Conservation (phyloP, 2,329 filamentous ascomycete genomes). For the Ceratocystis ficicola region DNA sequence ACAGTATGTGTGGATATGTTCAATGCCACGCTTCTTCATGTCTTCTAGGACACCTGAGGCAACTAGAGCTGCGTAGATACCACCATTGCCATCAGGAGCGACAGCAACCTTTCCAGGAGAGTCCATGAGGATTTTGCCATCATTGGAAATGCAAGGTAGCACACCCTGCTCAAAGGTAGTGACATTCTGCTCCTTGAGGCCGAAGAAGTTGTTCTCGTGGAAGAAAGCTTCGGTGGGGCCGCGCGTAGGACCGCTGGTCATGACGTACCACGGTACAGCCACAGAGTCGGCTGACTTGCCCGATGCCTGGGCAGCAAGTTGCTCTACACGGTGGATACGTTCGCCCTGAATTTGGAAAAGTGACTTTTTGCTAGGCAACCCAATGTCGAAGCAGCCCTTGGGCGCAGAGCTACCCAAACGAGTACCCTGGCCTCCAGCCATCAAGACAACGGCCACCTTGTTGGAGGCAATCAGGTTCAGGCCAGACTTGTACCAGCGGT, state of each 20-base stretch:
- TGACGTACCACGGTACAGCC: constrained; percentile 93
- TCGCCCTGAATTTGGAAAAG: constrained; percentile 97
- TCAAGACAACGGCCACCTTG: constrained; percentile 75
- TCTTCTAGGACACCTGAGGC: constrained; percentile 69
- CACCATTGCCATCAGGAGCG: constrained; percentile 92
- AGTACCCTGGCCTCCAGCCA: constrained; percentile 95
- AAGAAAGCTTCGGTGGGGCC: constrained; percentile 91
- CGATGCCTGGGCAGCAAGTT: constrained; percentile 61
- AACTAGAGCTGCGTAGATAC: constrained; percentile 85
- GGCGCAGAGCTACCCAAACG: constrained; percentile 86
- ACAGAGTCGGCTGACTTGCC: constrained; percentile 38
- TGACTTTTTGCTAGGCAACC: constrained; percentile 81
- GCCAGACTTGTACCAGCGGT: constrained; percentile 72
- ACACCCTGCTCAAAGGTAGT: constrained; percentile 94
- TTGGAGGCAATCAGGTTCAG: constrained; percentile 69
- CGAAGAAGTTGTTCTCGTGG: constrained; percentile 79
- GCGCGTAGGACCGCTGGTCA: constrained; percentile 93
- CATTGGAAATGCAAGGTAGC: constrained; percentile 90
- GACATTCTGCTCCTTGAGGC: constrained; percentile 72
- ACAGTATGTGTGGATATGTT: constrained; percentile 96
- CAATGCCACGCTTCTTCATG: constrained; percentile 76
- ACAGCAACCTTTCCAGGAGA: constrained; percentile 83
- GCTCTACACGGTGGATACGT: constrained; percentile 75
- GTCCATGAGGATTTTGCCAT: constrained; percentile 93
- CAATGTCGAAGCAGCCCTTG: constrained; percentile 96